Base-by-base conservation (phyloP, 768 basidiomycete genomes). In the Amanita muscaria region DNA sequence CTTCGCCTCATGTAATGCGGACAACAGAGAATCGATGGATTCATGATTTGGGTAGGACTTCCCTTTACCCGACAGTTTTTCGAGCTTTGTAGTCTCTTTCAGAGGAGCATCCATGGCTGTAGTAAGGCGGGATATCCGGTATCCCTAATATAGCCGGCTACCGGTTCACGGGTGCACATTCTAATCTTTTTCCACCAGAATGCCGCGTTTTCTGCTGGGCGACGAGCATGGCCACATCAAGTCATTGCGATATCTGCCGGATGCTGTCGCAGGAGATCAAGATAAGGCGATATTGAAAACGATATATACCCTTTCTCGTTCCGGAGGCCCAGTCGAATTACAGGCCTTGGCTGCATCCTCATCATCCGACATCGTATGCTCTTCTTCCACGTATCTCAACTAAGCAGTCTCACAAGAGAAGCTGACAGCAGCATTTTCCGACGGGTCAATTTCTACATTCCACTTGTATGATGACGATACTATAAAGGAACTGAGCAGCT, bases 171-270 rank as follows among this genome's bases (percentile, higher is more conserved):
- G 6, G 21, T 12, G n/a, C 30, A 19, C 21, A 30, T 11, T 4
- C 30, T 11, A 21, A 22, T 9, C 38, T 38, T 15, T 22, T 40
- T 37, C 22, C 45, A 14, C 23, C n/a, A 11, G 47, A 41, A 87
- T 85, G 82, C 64, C 76, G 57, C 74, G 73, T 47, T 88, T 88
- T 62, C 63, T 87, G 40, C 61, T 77, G 35, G 88, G 85, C 50
- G 88, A 90, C 63, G 82, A 87, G 51, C 76, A 85, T 24, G 88
- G 88, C 15, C 76, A 74, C 46, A 73, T 89, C 47, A 88, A 88
- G 63, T 61, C 75, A 6, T 55, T 86, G 45, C 62, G 53, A 8
- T 82, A 73, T 53, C 42, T 58, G 3, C 52, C 63, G 14, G 55
- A 59, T 9, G 35, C 51, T 9, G 49, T 59, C 12, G 41, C 52